Evolutionary conservation across 345 rosid species (phyloP).

Genomic region (Moricandia arvensis): DNA sequence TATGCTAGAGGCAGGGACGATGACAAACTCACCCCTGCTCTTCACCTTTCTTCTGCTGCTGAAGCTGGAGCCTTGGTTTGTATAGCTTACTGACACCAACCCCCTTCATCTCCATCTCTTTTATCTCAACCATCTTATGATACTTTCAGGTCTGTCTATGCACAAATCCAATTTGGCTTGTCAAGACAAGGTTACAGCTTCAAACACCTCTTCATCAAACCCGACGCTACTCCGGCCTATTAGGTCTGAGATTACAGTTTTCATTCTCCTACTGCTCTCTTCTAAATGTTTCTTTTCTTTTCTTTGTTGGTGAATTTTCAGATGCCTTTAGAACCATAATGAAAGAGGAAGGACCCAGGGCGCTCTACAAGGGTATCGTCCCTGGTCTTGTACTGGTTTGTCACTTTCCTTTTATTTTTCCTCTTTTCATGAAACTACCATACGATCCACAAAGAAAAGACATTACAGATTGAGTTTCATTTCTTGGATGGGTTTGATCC

Average conservation of each 20-base stretch:
- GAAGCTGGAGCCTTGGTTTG: constrained; percentile 95
- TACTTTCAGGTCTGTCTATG: constrained; percentile 72
- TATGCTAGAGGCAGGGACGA: constrained; percentile 58
- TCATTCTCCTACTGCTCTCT: too few species aligned
- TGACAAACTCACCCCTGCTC: constrained; percentile 59
- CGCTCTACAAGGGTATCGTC: constrained; percentile 78
- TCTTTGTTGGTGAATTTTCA: background rate
- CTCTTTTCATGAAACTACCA: background rate
- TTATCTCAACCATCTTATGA: constrained; percentile 13
- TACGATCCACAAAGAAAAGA: too few species aligned
- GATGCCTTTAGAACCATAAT: constrained; percentile 76
- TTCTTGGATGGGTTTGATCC: constrained; percentile 3
- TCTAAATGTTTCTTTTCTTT: background rate
- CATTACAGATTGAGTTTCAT: background rate
- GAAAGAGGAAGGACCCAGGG: constrained; percentile 90
- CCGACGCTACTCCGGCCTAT: constrained; percentile 68
- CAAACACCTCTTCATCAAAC: constrained; percentile 84
- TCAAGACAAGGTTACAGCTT: constrained; percentile 94
- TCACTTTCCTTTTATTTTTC: constrained; percentile 1
- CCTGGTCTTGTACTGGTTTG: constrained; percentile 81
- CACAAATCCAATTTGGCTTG: constrained; percentile 93
- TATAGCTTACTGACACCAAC: background rate
- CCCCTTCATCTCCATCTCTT: background rate
- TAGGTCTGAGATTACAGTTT: constrained; percentile 61
- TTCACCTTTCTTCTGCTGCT: constrained; percentile 93